Percentiles rank a stretch among this genome's conserved stretches.
Evolutionary conservation across 805 yeast genomes (phyloP).

Genomic region (Novakomyces olei): DNA sequence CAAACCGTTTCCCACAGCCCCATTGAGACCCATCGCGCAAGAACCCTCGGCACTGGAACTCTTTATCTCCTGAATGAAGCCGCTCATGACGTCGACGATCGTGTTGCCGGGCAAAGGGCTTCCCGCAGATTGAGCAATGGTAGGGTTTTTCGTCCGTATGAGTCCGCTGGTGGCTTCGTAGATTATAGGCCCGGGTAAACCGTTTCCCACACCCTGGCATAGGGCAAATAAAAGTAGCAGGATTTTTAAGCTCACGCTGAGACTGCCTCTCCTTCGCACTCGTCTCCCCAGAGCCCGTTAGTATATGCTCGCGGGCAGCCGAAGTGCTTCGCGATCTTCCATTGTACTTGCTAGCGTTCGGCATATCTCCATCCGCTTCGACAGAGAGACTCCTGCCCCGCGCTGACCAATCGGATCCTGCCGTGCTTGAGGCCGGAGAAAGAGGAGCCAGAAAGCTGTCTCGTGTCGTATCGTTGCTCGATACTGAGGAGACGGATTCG

Average conservation of each 20-base stretch:
- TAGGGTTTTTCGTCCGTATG: slow-evolving; percentile 58
- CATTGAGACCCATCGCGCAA: slow-evolving; percentile 36
- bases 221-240: slow-evolving; percentile 52
- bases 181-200: slow-evolving; percentile 80
- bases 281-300: not conserved
- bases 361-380: not conserved
- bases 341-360: not conserved
- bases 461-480: no score
- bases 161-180: slow-evolving; percentile 76
- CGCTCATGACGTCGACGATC: slow-evolving; percentile 57
- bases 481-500: no score
- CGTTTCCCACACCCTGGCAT: slow-evolving; percentile 45
- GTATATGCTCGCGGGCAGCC: not conserved
- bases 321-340: not conserved
- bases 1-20: slow-evolving; percentile 59
- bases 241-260: slow-evolving; percentile 42
- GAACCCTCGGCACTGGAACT: slow-evolving; percentile 42
- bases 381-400: not conserved
- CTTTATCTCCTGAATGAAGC: slow-evolving; percentile 51
- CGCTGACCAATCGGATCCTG: not conserved
- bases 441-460: not conserved
- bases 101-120: slow-evolving; percentile 55
- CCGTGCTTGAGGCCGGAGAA: not conserved
- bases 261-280: not conserved
- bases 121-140: slow-evolving; percentile 38